Conservation (phyloP, 306 rosid genomes). For the Prunus mira region DNA sequence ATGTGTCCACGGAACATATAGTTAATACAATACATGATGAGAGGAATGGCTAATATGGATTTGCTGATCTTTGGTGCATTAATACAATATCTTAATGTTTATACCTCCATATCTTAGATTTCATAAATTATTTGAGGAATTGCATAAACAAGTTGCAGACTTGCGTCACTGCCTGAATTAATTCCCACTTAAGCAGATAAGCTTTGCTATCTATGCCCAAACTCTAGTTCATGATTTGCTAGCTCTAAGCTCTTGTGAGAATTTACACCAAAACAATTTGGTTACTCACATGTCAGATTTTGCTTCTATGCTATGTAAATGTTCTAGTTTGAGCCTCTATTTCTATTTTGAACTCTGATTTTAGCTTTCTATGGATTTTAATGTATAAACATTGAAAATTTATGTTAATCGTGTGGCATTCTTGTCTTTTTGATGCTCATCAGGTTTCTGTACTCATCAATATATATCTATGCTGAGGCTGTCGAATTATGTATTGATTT, state of each 20-base stretch:
- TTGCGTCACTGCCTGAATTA: not conserved
- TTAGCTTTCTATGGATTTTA: not conserved
- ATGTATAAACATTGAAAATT: not conserved
- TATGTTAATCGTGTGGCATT: not conserved
- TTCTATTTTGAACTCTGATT: not conserved
- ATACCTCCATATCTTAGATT: not conserved
- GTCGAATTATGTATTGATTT: constrained; percentile 1
- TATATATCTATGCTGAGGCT: not conserved
- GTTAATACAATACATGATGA: not conserved
- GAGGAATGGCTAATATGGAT: not conserved
- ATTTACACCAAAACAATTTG: not conserved
- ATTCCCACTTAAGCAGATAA: not conserved
- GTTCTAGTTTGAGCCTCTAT: not conserved
- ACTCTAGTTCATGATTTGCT: not conserved
- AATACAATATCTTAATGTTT: not conserved
- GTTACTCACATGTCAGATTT: not conserved
- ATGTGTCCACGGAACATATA: no score
- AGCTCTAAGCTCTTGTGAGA: not conserved
- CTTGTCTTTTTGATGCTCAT: constrained; percentile 1
- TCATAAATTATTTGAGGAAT: not conserved
- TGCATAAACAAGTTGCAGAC: not conserved
- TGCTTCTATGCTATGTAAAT: not conserved
- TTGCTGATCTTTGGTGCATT: not conserved
- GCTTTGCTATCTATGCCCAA: not conserved
- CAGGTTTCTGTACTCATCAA: constrained; percentile 1